Evolutionary conservation across 495 filamentous ascomycete species (phyloP), one percentile per base, ranked within the genome.

Genomic region (Podospora tetraspora): DNA sequence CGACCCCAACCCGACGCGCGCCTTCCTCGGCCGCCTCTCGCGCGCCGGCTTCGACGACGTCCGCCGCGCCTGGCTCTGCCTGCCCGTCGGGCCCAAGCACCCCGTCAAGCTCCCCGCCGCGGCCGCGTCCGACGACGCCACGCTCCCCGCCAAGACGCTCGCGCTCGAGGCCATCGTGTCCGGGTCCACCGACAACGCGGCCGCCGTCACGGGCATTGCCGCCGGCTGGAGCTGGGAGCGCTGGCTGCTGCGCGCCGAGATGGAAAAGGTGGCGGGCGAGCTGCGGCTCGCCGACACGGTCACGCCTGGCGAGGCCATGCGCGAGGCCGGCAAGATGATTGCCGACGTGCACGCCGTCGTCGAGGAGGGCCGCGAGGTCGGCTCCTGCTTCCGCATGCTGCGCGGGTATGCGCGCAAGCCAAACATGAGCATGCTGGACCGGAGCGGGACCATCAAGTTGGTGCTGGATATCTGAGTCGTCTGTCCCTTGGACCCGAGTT

Each of bases 141-240:
- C 80, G 62, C 67, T 80, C 61, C 79, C 83, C 27, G 73, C 75
- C 29, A 72, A 75, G 58, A 81, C 85, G 30, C 85, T 85, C 63
- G 86, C 86, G 60, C 84, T 91, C 60, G 88, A 89, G 69, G 88
- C 86, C 7, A 88, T 89, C 56, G 84, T 91, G 6, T 79, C 79
- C 23, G 94, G 93, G 3, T 91, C 87, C 62, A 91, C 91, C 0
- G 86, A 87, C 24, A 87, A 90, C 71, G 86, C 87, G 23, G 92
- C 92, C 1, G 87, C 84, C 67, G 82, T 97, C 61, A 89, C 92
- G 0, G 93, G 93, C 7, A 73, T 97, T 21, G 86, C 96, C 5
- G 95, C 93, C 13, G 87, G 89, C 27, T 96, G 94, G 92, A 86
- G 89, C 71, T 99, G 94, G 94, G 95, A 98, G 85, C 90, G 91